phyloP scores from a whole-genome alignment of 441 rosid species.

The Pelargonium cotyledonis region DNA sequence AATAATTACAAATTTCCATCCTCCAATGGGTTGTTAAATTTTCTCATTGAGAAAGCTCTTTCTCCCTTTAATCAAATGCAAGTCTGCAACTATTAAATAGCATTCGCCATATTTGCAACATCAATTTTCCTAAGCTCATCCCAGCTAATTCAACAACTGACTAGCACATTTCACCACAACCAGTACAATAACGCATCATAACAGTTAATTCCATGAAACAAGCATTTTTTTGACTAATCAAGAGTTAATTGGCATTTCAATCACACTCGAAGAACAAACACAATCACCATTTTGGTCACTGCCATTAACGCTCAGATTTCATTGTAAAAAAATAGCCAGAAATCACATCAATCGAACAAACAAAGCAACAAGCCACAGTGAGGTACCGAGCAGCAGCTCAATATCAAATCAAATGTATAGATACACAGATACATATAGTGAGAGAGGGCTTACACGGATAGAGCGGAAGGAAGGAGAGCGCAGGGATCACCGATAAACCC shows the following conservation, averaged over 20 bases:
- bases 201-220: not conserved
- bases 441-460: not conserved
- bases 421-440: not conserved
- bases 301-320: not conserved
- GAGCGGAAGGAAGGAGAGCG: not conserved
- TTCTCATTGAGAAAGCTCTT: not conserved
- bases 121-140: not conserved
- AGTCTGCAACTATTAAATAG: not conserved
- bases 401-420: not conserved
- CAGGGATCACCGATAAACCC: conserved; percentile 6
- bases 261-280: not conserved
- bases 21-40: too few species aligned
- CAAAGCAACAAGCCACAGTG: not conserved
- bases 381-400: not conserved
- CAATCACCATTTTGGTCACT: not conserved
- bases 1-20: not conserved
- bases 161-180: not conserved
- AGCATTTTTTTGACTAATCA: not conserved
- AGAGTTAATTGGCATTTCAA: not conserved
- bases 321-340: not conserved
- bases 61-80: not conserved
- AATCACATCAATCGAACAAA: not conserved
- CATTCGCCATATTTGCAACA: not conserved
- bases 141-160: not conserved
- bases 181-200: not conserved